Evolutionary conservation across 139 green algal species (phyloP), one percentile per base, ranked within the genome.

Genomic region (Closterium sp.): DNA sequence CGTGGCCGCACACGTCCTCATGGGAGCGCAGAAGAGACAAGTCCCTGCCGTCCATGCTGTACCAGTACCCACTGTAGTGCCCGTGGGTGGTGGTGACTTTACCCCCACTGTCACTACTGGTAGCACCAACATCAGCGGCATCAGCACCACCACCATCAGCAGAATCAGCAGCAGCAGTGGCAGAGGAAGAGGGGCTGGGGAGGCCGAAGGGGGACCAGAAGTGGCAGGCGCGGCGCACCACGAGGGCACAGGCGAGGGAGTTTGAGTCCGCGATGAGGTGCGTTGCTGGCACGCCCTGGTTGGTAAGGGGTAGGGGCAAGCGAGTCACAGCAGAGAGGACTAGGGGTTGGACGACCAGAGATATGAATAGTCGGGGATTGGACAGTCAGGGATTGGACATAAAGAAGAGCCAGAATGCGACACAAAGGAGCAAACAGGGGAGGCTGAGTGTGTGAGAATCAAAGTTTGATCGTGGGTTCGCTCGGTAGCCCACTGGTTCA

Each of bases 1-100:
- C n/a, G n/a, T 87, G 85, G n/a, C 85, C n/a, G n/a, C 85, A 87
- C 85, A 31, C 85, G 85, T 87, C 85, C 10, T 87, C 85, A 17
- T 19, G 5, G 21, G n/a, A 30, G 21, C n/a, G n/a, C n/a, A 87
- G n/a, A 87, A 30, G 85, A 32, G 85, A 31, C 85, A 87, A 31
- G 21, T 87, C 28, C 11, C 27, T 30, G 85, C 85, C 85, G 85
- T 30, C 85, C 85, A 87, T 30, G 28, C n/a, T 32, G 85, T 87
- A 87, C 85, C 85, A 87, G 28, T 87, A 31, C n/a, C 85, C 85
- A 24, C 62, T 79, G 62, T 79, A 79, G 62, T 79, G 62, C 62
- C 62, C 62, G 62, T 79, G 62, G 17, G 62, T 79, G 13, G 13
- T 79, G 62, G 62, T 24, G 17, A 4, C 62, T 27, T 5, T 79